Conservation (phyloP, 352 stramenopile genomes). For the Pythium oligandrum region DNA sequence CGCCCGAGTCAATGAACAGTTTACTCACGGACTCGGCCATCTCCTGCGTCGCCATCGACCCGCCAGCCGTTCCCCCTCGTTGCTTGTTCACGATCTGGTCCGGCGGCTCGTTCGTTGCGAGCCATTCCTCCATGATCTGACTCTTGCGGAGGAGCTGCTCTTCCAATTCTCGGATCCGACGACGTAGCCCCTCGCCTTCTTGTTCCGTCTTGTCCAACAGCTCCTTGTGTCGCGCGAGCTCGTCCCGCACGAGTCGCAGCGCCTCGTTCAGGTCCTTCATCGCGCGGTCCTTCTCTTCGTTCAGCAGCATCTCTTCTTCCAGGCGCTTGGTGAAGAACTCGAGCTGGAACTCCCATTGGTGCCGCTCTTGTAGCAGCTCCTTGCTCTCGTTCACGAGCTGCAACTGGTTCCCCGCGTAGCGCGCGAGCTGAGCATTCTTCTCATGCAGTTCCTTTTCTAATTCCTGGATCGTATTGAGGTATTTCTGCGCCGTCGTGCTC, state of each 20-base stretch:
- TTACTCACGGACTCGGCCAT: constrained; percentile 42
- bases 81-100: constrained; percentile 7
- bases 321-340: constrained; percentile 49
- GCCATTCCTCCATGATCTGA: constrained; percentile 55
- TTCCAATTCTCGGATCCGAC: constrained; percentile 40
- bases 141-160: constrained; percentile 55
- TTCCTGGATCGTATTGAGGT: constrained; percentile 58
- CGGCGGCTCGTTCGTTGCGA: constrained; percentile 33
- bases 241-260: constrained; percentile 40
- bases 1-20: constrained; percentile 24
- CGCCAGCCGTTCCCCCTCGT: constrained; percentile 7
- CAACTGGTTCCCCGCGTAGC: constrained; percentile 51
- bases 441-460: constrained; percentile 66
- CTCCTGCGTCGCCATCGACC: constrained; percentile 34
- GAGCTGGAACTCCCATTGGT: constrained; percentile 55
- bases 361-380: constrained; percentile 54
- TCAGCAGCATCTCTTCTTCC: constrained; percentile 55
- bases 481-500: constrained; percentile 31
- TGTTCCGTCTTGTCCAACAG: constrained; percentile 51
- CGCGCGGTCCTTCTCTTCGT: constrained; percentile 61
- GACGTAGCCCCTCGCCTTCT: constrained; percentile 31
- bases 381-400: constrained; percentile 71
- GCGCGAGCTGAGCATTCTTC: constrained; percentile 54
- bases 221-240: constrained; percentile 48
- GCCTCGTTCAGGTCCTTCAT: constrained; percentile 60